These are phyloP conservation scores for Leucosporidium scottii DNA, from an alignment of 768 basidiomycete species.

Conservation along the genomic window DNA sequence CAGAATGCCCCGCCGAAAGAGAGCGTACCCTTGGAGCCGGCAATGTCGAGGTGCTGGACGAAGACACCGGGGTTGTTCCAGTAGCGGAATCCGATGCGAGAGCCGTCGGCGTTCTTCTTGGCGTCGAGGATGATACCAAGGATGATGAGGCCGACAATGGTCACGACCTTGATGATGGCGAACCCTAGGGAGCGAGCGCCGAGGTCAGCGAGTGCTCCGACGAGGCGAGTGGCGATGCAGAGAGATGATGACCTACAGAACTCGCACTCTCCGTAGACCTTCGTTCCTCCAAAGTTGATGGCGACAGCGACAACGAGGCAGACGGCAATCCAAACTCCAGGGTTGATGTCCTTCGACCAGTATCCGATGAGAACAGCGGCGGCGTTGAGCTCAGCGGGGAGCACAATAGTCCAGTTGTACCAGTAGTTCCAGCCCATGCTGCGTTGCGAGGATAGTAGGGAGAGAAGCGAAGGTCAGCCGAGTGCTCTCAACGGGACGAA, in stretches of 20 bases:
- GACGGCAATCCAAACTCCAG: constrained; percentile 44
- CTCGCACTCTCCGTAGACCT: constrained; percentile 13
- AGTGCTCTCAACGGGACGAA: neutral
- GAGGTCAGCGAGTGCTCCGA: constrained; percentile 35
- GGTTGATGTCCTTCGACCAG: constrained; percentile 53
- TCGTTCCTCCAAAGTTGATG: constrained; percentile 41
- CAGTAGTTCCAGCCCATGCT: constrained; percentile 50
- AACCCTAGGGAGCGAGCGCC: constrained; percentile 40
- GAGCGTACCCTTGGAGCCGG: constrained; percentile 51
- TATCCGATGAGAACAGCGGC: constrained; percentile 62
- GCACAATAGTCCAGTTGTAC: constrained; percentile 50
- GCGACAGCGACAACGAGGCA: constrained; percentile 39
- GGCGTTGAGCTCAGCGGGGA: constrained; percentile 69
- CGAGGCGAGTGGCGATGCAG: too few relatives aligned
- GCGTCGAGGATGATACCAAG: constrained; percentile 40
- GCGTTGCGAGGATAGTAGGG: constrained; percentile 19
- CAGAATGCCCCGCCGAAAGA: constrained; percentile 58
- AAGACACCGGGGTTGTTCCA: constrained; percentile 72
- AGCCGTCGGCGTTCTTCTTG: neutral
- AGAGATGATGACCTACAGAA: neutral
- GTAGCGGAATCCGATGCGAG: constrained; percentile 41
- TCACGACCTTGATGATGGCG: constrained; percentile 41
- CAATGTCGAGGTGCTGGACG: constrained; percentile 52
- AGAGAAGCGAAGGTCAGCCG: constrained; percentile 34
- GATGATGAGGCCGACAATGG: constrained; percentile 47